These are phyloP conservation scores for Acorus calamus DNA, from an alignment of 106 monocot species.

Conservation along the genomic window DNA sequence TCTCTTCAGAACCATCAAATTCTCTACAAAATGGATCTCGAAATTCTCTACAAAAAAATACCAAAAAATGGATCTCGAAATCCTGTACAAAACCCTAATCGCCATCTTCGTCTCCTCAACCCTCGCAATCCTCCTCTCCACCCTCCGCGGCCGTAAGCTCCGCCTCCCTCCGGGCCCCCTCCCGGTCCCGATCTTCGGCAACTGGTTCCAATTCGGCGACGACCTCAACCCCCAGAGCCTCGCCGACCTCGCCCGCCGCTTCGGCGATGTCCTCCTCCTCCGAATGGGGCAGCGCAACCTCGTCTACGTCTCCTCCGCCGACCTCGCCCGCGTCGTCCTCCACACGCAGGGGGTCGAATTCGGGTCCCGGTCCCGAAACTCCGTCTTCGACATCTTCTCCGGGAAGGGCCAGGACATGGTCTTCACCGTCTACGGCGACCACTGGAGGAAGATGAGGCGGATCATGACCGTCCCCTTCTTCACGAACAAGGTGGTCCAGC, in stretches of 20 bases:
- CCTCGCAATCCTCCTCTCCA: conserved; percentile 26
- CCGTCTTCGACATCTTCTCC: conserved; percentile 82
- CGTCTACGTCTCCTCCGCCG: conserved; percentile 57
- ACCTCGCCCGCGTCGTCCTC: conserved; percentile 63
- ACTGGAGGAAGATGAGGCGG: conserved; percentile 86
- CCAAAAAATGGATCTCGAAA: conserved; percentile 26
- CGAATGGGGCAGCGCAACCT: conserved; percentile 71
- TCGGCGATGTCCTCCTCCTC: conserved; percentile 60
- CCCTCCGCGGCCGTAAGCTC: conserved; percentile 12
- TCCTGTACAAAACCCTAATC: conserved; percentile 38
- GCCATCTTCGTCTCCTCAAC: conserved; percentile 32
- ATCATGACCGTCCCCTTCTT: conserved; percentile 92
- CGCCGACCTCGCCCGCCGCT: conserved; percentile 34
- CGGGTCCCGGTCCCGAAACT: conserved; percentile 76
- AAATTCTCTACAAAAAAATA: no score
- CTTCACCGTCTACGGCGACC: conserved; percentile 82
- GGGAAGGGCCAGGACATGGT: conserved; percentile 87
- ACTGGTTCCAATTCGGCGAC: conserved; percentile 80
- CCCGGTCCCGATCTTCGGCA: conserved; percentile 59
- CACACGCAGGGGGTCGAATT: conserved; percentile 79
- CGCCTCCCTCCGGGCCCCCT: conserved; percentile 50
- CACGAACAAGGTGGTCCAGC: conserved; percentile 79
- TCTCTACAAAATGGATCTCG: no score
- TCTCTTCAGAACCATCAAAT: no score
- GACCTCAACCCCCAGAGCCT: conserved; percentile 72